These are phyloP conservation scores for Blastocystis sp. DNA, from an alignment of 352 stramenopile genomes.

Conservation along the genomic window DNA sequence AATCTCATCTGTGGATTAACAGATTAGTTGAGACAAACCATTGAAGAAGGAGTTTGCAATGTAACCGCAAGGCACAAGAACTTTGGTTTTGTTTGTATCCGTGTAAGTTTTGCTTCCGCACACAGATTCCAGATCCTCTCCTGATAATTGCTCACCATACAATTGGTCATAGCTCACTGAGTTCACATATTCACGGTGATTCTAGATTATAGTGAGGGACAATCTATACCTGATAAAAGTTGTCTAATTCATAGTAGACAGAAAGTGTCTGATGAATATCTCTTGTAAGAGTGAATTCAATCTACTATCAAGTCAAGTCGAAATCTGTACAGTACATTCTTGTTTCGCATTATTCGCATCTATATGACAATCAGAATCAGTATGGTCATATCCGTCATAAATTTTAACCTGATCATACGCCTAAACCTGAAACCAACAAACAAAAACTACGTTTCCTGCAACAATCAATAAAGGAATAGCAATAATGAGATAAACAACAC, in stretches of 20 bases:
- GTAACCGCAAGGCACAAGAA: slow-evolving; percentile 75
- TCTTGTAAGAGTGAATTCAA: slow-evolving; percentile 73
- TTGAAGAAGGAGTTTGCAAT: slow-evolving; percentile 82
- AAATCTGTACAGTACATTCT: slow-evolving; percentile 65
- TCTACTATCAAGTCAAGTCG: slow-evolving; percentile 72
- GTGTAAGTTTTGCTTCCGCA: slow-evolving; percentile 18
- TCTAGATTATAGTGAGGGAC: slow-evolving; percentile 61
- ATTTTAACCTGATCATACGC: slow-evolving; percentile 26
- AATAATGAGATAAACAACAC: slow-evolving; percentile 28
- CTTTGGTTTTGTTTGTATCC: not conserved
- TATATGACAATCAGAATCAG: slow-evolving; percentile 19
- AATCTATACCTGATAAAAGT: slow-evolving; percentile 75
- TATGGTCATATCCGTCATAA: slow-evolving; percentile 30
- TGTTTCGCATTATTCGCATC: not conserved
- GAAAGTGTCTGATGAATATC: slow-evolving; percentile 68
- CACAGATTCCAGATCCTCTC: not conserved
- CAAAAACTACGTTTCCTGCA: not conserved
- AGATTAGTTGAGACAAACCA: slow-evolving; percentile 63
- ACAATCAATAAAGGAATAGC: slow-evolving; percentile 17
- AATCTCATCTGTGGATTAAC: not conserved
- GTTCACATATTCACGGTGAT: slow-evolving; percentile 79
- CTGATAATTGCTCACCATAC: slow-evolving; percentile 69
- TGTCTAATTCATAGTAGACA: slow-evolving; percentile 81
- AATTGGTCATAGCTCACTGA: slow-evolving; percentile 78
- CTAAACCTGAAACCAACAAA: not conserved